A percentile compares a stretch with the other conserved stretches of the same genome.
Conservation (phyloP, 768 basidiomycete genomes). For the Pleurotus citrinopileatus region DNA sequence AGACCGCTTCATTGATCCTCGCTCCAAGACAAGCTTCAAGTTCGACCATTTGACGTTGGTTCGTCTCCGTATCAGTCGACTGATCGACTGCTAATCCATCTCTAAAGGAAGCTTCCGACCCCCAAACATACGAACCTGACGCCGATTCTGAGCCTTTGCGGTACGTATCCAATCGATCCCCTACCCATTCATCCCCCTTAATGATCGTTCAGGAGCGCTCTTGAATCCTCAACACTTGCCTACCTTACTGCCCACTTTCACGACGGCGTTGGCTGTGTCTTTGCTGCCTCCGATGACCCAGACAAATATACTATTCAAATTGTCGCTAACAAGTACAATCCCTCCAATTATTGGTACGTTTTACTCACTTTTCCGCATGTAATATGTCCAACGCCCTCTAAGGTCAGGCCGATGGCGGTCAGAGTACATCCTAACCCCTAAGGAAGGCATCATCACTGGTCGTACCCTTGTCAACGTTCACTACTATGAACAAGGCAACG, state of each 20-base stretch:
- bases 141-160: conserved; percentile 72
- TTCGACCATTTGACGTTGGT: conserved; percentile 89
- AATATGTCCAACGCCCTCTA: conserved; percentile 5
- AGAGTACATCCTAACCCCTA: conserved; percentile 73
- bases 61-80: conserved; percentile 6
- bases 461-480: conserved; percentile 83
- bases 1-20: conserved; percentile 82
- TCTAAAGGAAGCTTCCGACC: conserved; percentile 75
- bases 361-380: background rate
- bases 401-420: conserved; percentile 98
- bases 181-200: background rate
- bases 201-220: conserved; percentile 51
- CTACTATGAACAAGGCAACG: conserved; percentile 98
- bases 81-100: conserved; percentile 8
- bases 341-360: conserved; percentile 83
- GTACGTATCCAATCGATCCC: conserved; percentile 33
- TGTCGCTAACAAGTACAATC: conserved; percentile 96
- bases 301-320: conserved; percentile 68
- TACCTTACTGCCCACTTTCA: conserved; percentile 84
- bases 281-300: conserved; percentile 45
- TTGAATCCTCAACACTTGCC: conserved; percentile 62
- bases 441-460: conserved; percentile 61
- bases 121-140: conserved; percentile 59
- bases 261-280: conserved; percentile 75
- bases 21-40: conserved; percentile 71